These are phyloP conservation scores for Myxozyma vanderwaltii DNA, from an alignment of 805 yeast genomes.

Conservation along the genomic window DNA sequence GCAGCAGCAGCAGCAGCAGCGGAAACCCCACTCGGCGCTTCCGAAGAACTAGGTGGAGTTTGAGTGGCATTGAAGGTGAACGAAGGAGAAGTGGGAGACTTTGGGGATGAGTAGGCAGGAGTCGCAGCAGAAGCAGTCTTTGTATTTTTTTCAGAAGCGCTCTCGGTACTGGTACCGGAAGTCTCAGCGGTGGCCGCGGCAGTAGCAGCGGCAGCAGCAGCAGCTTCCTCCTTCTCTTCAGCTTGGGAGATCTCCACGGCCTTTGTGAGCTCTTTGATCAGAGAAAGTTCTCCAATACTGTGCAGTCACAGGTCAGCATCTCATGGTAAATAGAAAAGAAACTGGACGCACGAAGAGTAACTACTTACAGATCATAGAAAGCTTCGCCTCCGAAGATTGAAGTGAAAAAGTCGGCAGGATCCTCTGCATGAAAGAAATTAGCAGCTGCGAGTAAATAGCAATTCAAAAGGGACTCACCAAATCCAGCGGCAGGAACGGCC, in stretches of 20 bases:
- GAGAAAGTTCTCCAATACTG: conserved; percentile 82
- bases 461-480: conserved; percentile 46
- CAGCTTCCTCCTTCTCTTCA: conserved; percentile 37
- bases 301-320: not conserved
- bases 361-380: conserved; percentile 56
- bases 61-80: not conserved
- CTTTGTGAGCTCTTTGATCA: conserved; percentile 74
- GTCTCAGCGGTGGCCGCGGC: conserved; percentile 1
- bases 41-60: not conserved
- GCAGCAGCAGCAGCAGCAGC: conserved; percentile 1
- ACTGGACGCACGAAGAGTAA: not conserved
- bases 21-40: too few relatives aligned
- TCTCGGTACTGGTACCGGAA: not conserved
- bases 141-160: not conserved
- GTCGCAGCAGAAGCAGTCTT: not conserved
- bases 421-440: conserved; percentile 46
- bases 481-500: conserved; percentile 69
- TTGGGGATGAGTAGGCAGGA: not conserved
- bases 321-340: not conserved
- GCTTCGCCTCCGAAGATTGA: conserved; percentile 92
- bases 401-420: conserved; percentile 82
- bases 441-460: not conserved
- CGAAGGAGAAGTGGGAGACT: not conserved
- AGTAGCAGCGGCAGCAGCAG: conserved; percentile 20
- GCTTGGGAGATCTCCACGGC: conserved; percentile 53